phyloP scores from a whole-genome alignment of 2,329 filamentous ascomycete species.

The Penicillium sp. region DNA sequence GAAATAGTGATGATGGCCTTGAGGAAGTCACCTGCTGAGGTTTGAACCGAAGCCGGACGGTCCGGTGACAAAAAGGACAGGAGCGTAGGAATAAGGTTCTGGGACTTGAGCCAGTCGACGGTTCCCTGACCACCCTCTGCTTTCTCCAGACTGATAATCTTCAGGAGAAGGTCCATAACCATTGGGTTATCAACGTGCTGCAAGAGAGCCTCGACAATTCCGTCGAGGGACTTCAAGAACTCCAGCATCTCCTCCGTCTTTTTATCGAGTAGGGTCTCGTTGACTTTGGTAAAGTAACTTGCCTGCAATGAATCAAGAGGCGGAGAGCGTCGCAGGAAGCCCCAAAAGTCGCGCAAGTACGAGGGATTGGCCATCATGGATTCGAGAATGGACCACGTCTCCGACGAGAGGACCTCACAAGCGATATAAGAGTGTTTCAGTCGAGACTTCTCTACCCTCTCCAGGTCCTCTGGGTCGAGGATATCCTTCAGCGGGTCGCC shows the following conservation, averaged over 20 bases:
- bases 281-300: constrained; percentile 98
- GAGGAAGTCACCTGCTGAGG: constrained; percentile 93
- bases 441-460: constrained; percentile 85
- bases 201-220: constrained; percentile 80
- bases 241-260: constrained; percentile 97
- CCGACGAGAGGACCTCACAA: constrained; percentile 89
- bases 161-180: constrained; percentile 95
- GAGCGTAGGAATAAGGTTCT: constrained; percentile 82
- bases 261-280: constrained; percentile 94
- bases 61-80: constrained; percentile 84
- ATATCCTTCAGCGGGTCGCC: constrained; percentile 36
- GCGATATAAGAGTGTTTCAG: constrained; percentile 93
- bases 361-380: constrained; percentile 82
- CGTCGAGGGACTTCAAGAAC: constrained; percentile 80
- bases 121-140: constrained; percentile 88
- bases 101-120: constrained; percentile 94
- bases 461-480: constrained; percentile 50
- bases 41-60: constrained; percentile 87
- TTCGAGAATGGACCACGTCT: constrained; percentile 96
- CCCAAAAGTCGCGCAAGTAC: constrained; percentile 83
- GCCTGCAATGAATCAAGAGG: constrained; percentile 91
- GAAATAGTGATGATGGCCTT: constrained; percentile 99
- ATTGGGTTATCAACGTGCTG: constrained; percentile 95
- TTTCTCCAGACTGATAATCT: constrained; percentile 95
- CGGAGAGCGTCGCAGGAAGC: constrained; percentile 79